Evolutionary conservation across 2,329 filamentous ascomycete genomes (phyloP).

Genomic region (Fusarium cicatricum): DNA sequence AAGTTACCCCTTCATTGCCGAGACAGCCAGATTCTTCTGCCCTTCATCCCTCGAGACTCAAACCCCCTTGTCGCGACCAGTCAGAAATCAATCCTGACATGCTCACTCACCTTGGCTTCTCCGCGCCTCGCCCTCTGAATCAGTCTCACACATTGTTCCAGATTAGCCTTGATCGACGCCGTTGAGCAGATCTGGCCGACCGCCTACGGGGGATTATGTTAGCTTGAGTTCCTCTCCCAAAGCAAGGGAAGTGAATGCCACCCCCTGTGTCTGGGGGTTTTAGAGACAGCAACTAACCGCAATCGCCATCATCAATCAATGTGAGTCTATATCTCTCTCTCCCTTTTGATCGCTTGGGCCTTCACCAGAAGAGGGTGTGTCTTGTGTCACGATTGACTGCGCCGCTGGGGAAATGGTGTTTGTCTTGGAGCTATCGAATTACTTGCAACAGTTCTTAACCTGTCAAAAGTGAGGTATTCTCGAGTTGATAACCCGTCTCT

Average conservation of each 20-base stretch:
- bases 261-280: neutral
- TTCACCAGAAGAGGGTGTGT: too few species aligned
- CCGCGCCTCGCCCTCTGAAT: conserved; percentile 76
- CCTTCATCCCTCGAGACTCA: neutral
- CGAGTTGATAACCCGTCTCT: conserved; percentile 1
- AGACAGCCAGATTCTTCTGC: neutral
- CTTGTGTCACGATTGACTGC: too few species aligned
- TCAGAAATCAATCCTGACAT: conserved; percentile 4
- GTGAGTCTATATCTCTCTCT: neutral
- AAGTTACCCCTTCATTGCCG: neutral
- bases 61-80: neutral
- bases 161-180: conserved; percentile 77
- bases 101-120: conserved; percentile 75
- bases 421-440: neutral
- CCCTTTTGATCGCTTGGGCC: neutral
- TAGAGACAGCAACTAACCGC: conserved; percentile 33
- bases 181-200: conserved; percentile 92
- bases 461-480: neutral
- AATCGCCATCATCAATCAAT: conserved; percentile 41
- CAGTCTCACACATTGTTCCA: conserved; percentile 77
- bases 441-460: neutral
- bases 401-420: neutral
- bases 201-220: conserved; percentile 62
- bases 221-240: conserved; percentile 13
- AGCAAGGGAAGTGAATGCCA: conserved; percentile 20